Evolutionary conservation across 2,329 filamentous ascomycete genomes (phyloP).

Genomic region (Lasiodiplodia gonubiensis): DNA sequence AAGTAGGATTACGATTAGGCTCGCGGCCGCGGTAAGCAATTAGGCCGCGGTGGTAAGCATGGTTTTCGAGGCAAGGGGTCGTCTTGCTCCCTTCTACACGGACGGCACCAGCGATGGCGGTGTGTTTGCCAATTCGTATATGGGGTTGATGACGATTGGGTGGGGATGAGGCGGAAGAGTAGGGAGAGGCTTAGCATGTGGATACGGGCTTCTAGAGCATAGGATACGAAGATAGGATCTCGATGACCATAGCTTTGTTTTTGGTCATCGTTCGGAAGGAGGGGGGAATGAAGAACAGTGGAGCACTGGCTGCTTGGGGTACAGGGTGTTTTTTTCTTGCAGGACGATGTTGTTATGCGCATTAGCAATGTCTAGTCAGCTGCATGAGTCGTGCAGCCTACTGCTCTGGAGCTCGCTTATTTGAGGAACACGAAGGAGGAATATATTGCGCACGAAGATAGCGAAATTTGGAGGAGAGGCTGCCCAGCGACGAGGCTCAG

Average conservation of each 20-base stretch:
- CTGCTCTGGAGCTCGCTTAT: not conserved
- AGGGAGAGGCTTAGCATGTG: not conserved
- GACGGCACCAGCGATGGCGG: not conserved
- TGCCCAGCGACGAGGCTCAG: not conserved
- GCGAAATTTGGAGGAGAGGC: not conserved
- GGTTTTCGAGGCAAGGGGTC: not conserved
- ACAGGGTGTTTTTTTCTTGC: too few relatives aligned
- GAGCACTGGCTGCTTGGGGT: not conserved
- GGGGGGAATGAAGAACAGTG: not conserved
- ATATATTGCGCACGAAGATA: not conserved
- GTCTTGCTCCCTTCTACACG: not conserved
- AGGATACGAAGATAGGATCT: slow-evolving; percentile 7
- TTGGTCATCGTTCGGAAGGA: not conserved
- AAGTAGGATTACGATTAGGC: not conserved
- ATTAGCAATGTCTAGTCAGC: not conserved
- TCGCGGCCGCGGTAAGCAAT: not conserved
- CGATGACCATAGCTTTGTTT: not conserved
- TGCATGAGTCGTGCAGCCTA: not conserved
- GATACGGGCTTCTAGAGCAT: not conserved
- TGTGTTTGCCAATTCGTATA: not conserved
- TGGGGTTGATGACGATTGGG: not conserved
- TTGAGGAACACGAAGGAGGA: not conserved
- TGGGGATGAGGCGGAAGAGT: not conserved
- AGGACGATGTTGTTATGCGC: not conserved
- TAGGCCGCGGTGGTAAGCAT: not conserved